Evolutionary conservation across 2,329 filamentous ascomycete species (phyloP), one percentile per base, ranked within the genome.

Genomic region (Cadophora gregata): DNA sequence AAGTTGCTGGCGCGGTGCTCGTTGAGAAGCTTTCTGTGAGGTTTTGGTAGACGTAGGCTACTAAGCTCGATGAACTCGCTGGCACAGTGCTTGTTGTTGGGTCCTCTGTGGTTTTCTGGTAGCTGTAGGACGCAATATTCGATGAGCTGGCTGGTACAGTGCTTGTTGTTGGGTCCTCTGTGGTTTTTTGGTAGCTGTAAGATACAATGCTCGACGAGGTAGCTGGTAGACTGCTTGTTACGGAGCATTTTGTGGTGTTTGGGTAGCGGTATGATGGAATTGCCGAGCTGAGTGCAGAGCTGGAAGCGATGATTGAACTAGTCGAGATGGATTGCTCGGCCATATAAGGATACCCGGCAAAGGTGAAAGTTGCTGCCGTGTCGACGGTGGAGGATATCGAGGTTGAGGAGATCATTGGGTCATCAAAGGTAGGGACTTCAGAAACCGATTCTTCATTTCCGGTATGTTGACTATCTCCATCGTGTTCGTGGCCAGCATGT

Each of bases 401-500:
- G 16, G 31, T n/a, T 8, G 60, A 55, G 33, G 48, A 50, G 10
- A 33, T 1, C 38, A 55, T 24, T 1, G 31, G 53, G n/a, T 56
- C 53, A 3, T 56, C 31, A 24, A 21, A 36, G 9, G 53, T 56
- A 31, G 24, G 25, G n/a, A 56, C 53, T 36, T 36, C 31, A 14
- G 31, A 24, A n/a, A 56, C 27, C 4, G 29, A 16, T 8, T 36
- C 53, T 19, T 21, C 31, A 31, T n/a, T 38, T 36, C 65, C n/a
- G 50, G 25, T 31, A 33, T 64, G 3, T 8, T 64, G 38, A 5
- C 38, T 21, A 1, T 63, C n/a, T 27, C 19, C 1, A 64, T 67
- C 9, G 59, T 69, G 21, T 65, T 71, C 1, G 66, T 51, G 16
- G 64, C 66, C 14, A 64, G 38, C 27, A 58, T 55, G 33, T 24